Percentiles rank a stretch among this genome's conserved stretches.
Conservation (phyloP, 306 rosid species). For the Coriaria nepalensis region DNA sequence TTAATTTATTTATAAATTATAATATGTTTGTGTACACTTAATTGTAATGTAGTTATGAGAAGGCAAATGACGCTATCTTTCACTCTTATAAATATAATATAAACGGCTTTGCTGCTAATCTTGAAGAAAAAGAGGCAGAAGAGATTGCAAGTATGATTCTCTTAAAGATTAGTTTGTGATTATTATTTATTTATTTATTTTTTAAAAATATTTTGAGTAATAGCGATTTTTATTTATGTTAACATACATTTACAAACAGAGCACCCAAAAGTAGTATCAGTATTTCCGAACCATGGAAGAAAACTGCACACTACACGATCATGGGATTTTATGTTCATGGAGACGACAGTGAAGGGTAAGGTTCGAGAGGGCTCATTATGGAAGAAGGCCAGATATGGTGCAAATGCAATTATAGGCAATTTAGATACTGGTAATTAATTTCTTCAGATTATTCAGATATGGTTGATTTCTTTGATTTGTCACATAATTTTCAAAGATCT, state of each 20-base stretch:
- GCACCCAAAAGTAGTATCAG: conserved; percentile 39
- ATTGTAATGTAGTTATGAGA: conserved; percentile 21
- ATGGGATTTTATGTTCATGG: conserved; percentile 53
- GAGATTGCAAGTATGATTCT: conserved; percentile 43
- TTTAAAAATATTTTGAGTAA: background rate
- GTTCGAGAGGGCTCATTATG: conserved; percentile 24
- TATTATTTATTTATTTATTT: background rate
- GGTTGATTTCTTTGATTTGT: no score
- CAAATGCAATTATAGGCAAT: conserved; percentile 53
- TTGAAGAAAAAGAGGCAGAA: conserved; percentile 39
- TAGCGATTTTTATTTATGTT: background rate
- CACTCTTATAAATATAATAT: conserved; percentile 48
- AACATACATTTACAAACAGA: conserved; percentile 14
- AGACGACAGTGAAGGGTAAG: conserved; percentile 12
- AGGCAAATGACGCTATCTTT: conserved; percentile 38
- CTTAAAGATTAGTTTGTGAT: background rate
- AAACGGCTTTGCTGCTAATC: conserved; percentile 70
- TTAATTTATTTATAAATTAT: background rate
- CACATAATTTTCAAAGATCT: no score
- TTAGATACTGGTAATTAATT: conserved; percentile 54
- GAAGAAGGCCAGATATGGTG: conserved; percentile 34
- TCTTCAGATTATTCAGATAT: no score
- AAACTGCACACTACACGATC: conserved; percentile 53
- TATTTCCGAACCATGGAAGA: conserved; percentile 27
- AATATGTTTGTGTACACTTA: background rate